phyloP scores from a whole-genome alignment of 2,329 filamentous ascomycete genomes.

The Mycosphaerella sp. region DNA sequence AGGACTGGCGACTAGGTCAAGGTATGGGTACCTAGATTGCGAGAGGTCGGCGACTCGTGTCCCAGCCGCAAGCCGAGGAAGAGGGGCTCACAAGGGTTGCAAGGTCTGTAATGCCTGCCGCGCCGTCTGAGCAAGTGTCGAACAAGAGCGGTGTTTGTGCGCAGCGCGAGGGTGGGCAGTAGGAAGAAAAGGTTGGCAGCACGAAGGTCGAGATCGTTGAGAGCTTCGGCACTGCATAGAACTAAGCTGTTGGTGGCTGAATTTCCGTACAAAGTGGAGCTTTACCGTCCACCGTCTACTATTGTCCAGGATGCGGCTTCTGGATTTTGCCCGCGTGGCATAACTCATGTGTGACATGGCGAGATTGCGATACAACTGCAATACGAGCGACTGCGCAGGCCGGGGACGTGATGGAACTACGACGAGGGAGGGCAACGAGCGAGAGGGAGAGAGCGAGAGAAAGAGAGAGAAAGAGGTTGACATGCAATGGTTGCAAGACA shows the following conservation, averaged over 20 bases:
- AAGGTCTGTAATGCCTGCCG: not conserved
- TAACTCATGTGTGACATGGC: no score
- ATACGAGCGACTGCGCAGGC: no score
- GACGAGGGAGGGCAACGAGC: no score
- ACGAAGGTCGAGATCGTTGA: not conserved
- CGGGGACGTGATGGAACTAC: no score
- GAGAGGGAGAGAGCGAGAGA: no score
- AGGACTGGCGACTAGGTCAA: constrained; percentile 1
- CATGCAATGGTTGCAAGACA: no score
- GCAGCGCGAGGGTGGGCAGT: not conserved
- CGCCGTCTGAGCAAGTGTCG: not conserved
- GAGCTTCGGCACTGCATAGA: not conserved
- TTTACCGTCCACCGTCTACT: not conserved
- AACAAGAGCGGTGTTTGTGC: not conserved
- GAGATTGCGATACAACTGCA: no score
- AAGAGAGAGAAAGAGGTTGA: no score
- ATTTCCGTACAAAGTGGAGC: not conserved
- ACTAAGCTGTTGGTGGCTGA: not conserved
- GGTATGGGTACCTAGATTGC: not conserved
- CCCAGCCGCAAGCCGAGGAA: not conserved
- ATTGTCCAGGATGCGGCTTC: not conserved
- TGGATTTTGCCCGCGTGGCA: not conserved
- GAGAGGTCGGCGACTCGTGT: not conserved
- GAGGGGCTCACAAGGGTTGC: not conserved
- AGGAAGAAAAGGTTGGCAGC: not conserved